These are phyloP conservation scores for Aspergillus cristatus DNA, from an alignment of 495 filamentous ascomycete species.

Conservation along the genomic window DNA sequence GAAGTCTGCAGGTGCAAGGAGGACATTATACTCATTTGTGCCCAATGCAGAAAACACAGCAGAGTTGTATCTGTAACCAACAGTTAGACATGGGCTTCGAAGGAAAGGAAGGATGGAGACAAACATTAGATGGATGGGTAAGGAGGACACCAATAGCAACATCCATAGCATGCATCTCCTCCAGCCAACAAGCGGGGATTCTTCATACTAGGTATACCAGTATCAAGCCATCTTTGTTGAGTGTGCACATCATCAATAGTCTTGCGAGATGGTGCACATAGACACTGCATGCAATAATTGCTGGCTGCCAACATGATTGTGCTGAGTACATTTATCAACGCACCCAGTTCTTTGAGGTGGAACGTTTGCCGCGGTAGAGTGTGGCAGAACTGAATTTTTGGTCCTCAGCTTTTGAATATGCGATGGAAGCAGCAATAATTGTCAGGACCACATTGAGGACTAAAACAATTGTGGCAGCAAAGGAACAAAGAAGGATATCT, in stretches of 20 bases:
- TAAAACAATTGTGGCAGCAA: neutral
- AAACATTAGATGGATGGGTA: slow-evolving; percentile 14
- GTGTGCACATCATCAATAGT: slow-evolving; percentile 32
- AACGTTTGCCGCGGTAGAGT: slow-evolving; percentile 14
- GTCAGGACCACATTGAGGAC: neutral
- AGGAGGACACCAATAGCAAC: slow-evolving; percentile 6
- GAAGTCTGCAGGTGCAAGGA: neutral
- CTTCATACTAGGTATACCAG: slow-evolving; percentile 31
- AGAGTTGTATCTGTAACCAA: neutral
- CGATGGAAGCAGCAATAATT: neutral
- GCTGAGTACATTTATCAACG: slow-evolving; percentile 26
- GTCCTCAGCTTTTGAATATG: neutral
- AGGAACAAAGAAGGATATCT: neutral
- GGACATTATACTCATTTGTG: neutral
- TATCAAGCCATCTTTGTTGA: slow-evolving; percentile 25
- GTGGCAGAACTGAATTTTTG: neutral
- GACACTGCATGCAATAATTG: slow-evolving; percentile 37
- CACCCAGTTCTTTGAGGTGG: slow-evolving; percentile 8
- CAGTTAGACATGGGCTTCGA: neutral
- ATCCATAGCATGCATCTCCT: slow-evolving; percentile 5
- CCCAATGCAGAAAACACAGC: neutral
- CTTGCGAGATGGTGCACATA: slow-evolving; percentile 27
- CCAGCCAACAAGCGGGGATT: slow-evolving; percentile 16
- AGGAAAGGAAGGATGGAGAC: neutral
- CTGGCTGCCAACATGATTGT: slow-evolving; percentile 30